phyloP scores from a whole-genome alignment of 257 asterid species.

The Capsicum rhomboideum region DNA sequence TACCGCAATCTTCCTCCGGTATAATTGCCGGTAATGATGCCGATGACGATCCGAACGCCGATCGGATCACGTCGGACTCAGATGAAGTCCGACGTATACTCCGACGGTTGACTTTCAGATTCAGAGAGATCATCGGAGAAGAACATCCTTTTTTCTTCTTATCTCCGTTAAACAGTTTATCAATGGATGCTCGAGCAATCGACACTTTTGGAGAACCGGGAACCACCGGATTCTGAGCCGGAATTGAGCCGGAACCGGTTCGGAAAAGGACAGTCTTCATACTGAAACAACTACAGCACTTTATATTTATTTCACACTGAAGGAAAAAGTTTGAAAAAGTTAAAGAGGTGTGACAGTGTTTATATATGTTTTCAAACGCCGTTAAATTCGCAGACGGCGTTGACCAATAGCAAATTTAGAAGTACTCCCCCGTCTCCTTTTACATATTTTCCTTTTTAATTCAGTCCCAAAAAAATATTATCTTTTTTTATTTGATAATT shows the following conservation, averaged over 20 bases:
- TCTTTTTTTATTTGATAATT: no score
- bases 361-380: background rate
- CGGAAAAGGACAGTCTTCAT: slow-evolving; percentile 45
- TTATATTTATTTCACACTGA: background rate
- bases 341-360: background rate
- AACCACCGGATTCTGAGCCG: slow-evolving; percentile 6
- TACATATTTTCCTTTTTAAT: no score
- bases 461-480: no score
- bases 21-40: slow-evolving; percentile 15
- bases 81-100: slow-evolving; percentile 32
- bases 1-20: slow-evolving; percentile 23
- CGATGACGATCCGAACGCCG: slow-evolving; percentile 31
- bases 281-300: background rate
- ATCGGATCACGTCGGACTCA: slow-evolving; percentile 23
- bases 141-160: slow-evolving; percentile 2
- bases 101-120: slow-evolving; percentile 7
- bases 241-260: slow-evolving; percentile 40
- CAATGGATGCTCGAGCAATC: background rate
- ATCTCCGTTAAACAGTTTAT: background rate
- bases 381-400: slow-evolving; percentile 2
- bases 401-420: background rate
- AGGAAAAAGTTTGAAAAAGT: background rate
- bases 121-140: slow-evolving; percentile 19
- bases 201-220: slow-evolving; percentile 15
- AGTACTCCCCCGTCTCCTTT: no score